Evolutionary conservation across 2,329 filamentous ascomycete species (phyloP).

Genomic region (Aspergillus ochraceoroseus): DNA sequence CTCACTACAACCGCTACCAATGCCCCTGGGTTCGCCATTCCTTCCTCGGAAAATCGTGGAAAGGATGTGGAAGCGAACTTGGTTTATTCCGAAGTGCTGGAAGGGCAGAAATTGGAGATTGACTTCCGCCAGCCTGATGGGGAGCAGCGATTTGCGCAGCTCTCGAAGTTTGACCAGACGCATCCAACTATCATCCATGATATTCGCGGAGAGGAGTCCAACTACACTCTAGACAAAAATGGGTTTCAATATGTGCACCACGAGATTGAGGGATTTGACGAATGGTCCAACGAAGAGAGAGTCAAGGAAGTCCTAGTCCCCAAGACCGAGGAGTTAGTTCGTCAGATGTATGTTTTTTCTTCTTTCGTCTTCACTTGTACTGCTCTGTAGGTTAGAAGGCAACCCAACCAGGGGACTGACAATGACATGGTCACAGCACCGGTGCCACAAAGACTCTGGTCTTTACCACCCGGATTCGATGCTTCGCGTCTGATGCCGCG

Average conservation of each 20-base stretch:
- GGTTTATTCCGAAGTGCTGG: no score
- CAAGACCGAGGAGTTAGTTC: constrained; percentile 46
- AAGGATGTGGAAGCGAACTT: no score
- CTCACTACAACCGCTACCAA: no score
- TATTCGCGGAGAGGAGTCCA: constrained; percentile 41
- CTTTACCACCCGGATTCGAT: constrained; percentile 50
- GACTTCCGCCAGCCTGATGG: no score
- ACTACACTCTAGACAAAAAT: constrained; percentile 45
- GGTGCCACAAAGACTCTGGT: constrained; percentile 46
- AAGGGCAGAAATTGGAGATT: no score
- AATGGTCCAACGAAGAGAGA: constrained; percentile 42
- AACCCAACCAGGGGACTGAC: background rate
- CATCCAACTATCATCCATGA: constrained; percentile 42
- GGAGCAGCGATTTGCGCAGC: no score
- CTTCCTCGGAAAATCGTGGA: no score
- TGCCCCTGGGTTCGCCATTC: no score
- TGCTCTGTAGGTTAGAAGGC: background rate
- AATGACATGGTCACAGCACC: constrained; percentile 25
- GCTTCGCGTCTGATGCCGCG: no score
- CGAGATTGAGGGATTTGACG: constrained; percentile 32
- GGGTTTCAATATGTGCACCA: constrained; percentile 47
- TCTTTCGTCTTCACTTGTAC: background rate
- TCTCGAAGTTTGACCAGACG: no score
- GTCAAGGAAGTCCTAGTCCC: constrained; percentile 45
- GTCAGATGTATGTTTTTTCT: constrained; percentile 36